These are phyloP conservation scores for Amanita subjunquillea DNA, from an alignment of 768 basidiomycete genomes.

Conservation along the genomic window DNA sequence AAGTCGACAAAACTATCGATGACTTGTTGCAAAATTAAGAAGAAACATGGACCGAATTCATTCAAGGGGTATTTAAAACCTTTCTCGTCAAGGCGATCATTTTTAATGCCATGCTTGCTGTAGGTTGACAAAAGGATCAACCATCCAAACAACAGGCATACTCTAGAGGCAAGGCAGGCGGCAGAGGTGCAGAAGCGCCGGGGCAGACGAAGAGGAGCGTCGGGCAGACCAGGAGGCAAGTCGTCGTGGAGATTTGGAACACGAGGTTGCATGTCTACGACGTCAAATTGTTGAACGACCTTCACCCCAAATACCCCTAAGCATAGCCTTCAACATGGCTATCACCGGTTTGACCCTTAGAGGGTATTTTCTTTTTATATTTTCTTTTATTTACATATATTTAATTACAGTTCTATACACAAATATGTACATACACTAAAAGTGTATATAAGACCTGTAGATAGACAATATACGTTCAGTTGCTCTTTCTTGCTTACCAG, in stretches of 20 bases:
- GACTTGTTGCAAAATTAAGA: background rate
- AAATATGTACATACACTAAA: too few species aligned
- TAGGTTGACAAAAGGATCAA: background rate
- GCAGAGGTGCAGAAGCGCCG: background rate
- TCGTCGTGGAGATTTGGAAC: background rate
- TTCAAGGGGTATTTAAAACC: background rate
- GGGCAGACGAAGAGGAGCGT: background rate
- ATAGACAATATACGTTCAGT: too few species aligned
- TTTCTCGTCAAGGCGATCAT: background rate
- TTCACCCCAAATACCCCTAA: too few species aligned
- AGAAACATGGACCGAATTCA: background rate
- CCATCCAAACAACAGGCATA: background rate
- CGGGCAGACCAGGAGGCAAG: background rate
- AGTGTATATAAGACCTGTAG: too few species aligned
- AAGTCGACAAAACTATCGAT: too few species aligned
- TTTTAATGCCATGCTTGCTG: background rate
- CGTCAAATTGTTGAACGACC: too few species aligned
- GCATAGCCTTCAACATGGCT: too few species aligned
- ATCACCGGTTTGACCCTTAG: too few species aligned
- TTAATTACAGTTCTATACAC: too few species aligned
- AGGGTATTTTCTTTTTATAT: too few species aligned
- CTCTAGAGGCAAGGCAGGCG: background rate
- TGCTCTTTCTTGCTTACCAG: too few species aligned
- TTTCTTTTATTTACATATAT: too few species aligned
- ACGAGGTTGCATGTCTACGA: background rate